These are phyloP conservation scores for Cryptosporidium felis DNA, from an alignment of 169 alveolate species.

Conservation along the genomic window DNA sequence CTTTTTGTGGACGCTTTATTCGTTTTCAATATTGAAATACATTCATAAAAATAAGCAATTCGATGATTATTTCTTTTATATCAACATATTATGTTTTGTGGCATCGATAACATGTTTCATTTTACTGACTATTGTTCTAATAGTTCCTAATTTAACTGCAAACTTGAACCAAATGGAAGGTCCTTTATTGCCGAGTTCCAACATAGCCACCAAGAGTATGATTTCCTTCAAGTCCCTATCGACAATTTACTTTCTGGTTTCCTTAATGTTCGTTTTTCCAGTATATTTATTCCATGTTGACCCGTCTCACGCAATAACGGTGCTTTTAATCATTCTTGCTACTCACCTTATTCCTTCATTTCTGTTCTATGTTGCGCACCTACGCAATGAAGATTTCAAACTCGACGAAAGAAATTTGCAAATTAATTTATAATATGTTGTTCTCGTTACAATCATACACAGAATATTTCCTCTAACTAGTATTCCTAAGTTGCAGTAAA, in stretches of 20 bases:
- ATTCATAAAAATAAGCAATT: background rate
- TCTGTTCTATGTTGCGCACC: conserved; percentile 42
- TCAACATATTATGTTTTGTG: background rate
- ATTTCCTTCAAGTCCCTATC: conserved; percentile 30
- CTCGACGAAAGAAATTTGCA: conserved; percentile 6
- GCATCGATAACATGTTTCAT: background rate
- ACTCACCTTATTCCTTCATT: conserved; percentile 45
- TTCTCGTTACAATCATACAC: too few relatives aligned
- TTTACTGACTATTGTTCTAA: background rate
- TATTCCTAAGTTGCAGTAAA: too few relatives aligned
- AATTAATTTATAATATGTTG: too few relatives aligned
- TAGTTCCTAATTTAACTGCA: background rate
- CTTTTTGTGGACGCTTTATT: conserved; percentile 42
- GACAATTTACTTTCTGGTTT: conserved; percentile 4
- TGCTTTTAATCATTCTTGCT: conserved; percentile 24
- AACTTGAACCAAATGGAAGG: conserved; percentile 3
- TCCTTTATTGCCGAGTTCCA: conserved; percentile 4
- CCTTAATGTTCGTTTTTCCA: conserved; percentile 28
- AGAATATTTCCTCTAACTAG: too few relatives aligned
- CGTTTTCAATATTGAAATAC: background rate
- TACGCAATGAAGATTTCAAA: conserved; percentile 43
- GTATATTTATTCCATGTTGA: background rate
- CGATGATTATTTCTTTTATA: conserved; percentile 25
- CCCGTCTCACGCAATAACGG: background rate
- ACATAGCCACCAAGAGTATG: background rate